Evolutionary conservation across 352 stramenopile genomes (phyloP).

Genomic region (Bremia lactucae): DNA sequence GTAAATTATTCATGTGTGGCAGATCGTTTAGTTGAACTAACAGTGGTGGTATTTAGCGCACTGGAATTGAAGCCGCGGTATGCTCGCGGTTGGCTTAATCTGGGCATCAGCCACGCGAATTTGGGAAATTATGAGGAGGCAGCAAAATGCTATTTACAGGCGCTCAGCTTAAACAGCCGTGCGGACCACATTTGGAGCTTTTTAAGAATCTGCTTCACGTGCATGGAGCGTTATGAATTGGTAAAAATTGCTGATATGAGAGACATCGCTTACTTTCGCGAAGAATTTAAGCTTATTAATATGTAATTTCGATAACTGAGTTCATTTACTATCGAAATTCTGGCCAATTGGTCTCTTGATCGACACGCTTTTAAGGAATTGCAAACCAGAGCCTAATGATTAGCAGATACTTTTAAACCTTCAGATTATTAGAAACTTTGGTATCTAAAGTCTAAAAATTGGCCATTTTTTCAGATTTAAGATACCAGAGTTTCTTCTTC

Average conservation of each 20-base stretch:
- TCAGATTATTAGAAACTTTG: too few species aligned
- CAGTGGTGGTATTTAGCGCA: slow-evolving; percentile 37
- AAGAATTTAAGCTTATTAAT: slow-evolving; percentile 81
- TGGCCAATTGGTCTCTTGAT: too few species aligned
- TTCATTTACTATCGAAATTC: neutral
- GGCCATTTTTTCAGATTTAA: too few species aligned
- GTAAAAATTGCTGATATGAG: slow-evolving; percentile 85
- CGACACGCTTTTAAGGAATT: too few species aligned
- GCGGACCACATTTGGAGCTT: slow-evolving; percentile 98
- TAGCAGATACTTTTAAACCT: too few species aligned
- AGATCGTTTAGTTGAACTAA: slow-evolving; percentile 6
- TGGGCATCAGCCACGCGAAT: slow-evolving; percentile 96
- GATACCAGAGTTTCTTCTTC: too few species aligned
- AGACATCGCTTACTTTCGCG: slow-evolving; percentile 66
- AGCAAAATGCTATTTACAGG: slow-evolving; percentile 95
- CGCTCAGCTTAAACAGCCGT: slow-evolving; percentile 90
- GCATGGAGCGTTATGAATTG: slow-evolving; percentile 94
- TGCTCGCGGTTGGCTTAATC: slow-evolving; percentile 94
- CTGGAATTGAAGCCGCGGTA: slow-evolving; percentile 95
- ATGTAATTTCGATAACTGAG: slow-evolving; percentile 17
- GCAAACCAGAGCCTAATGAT: too few species aligned
- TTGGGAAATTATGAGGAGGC: slow-evolving; percentile 92
- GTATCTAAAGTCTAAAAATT: too few species aligned
- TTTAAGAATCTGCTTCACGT: slow-evolving; percentile 96
- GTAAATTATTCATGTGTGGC: slow-evolving; percentile 18